phyloP scores from a whole-genome alignment of 2,329 filamentous ascomycete species.

The Aureobasidium vineae region DNA sequence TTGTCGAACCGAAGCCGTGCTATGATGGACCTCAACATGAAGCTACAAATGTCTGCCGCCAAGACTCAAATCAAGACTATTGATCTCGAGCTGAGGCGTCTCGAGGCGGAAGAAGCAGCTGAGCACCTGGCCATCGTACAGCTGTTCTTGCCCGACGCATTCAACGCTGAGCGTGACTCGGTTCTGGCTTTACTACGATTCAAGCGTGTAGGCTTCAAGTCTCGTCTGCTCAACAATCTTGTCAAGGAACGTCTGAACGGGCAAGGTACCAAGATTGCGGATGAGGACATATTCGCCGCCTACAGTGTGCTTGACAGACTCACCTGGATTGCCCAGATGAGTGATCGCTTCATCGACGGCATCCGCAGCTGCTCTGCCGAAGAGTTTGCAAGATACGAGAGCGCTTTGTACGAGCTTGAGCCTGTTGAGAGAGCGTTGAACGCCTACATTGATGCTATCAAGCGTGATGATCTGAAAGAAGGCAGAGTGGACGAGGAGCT shows the following conservation, averaged over 20 bases:
- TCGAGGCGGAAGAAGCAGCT: constrained; percentile 84
- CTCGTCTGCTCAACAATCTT: constrained; percentile 71
- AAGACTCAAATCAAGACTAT: constrained; percentile 95
- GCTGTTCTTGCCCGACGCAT: constrained; percentile 82
- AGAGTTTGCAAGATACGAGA: constrained; percentile 74
- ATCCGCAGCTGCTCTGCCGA: constrained; percentile 75
- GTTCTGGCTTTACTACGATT: constrained; percentile 86
- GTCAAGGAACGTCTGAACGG: constrained; percentile 74
- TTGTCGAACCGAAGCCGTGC: constrained; percentile 83
- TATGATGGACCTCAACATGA: constrained; percentile 96
- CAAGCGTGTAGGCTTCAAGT: constrained; percentile 85
- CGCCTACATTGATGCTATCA: constrained; percentile 78
- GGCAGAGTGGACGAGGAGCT: constrained; percentile 78
- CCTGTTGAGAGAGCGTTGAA: constrained; percentile 89
- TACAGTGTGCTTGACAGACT: constrained; percentile 84
- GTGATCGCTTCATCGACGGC: constrained; percentile 76
- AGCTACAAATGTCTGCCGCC: constrained; percentile 82
- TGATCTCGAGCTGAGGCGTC: constrained; percentile 78
- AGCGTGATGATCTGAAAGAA: constrained; percentile 81
- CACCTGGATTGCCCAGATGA: constrained; percentile 78
- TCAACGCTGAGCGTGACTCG: constrained; percentile 75
- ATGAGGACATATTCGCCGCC: constrained; percentile 75
- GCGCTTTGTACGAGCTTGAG: constrained; percentile 81
- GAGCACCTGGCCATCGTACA: constrained; percentile 88
- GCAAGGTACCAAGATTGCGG: constrained; percentile 63